These are phyloP conservation scores for Lomentospora prolificans DNA, from an alignment of 2,329 filamentous ascomycete genomes.

Conservation along the genomic window DNA sequence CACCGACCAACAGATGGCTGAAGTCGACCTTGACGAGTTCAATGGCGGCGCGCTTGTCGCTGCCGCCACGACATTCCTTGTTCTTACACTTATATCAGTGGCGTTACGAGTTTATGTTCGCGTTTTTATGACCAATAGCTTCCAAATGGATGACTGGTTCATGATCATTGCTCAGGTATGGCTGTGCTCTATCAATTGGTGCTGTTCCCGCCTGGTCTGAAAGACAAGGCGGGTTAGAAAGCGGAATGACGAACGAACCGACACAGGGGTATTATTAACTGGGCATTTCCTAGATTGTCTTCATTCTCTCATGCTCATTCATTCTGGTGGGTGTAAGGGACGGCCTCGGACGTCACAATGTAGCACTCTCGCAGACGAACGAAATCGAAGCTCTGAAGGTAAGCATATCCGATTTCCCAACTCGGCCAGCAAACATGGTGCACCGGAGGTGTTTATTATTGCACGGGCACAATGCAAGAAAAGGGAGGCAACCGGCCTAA, in stretches of 20 bases:
- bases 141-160: constrained; percentile 43
- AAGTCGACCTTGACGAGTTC: constrained; percentile 26
- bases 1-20: too few relatives aligned
- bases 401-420: constrained; percentile 3
- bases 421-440: too few relatives aligned
- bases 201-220: too few relatives aligned
- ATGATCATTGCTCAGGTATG: constrained; percentile 29
- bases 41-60: constrained; percentile 27
- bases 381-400: constrained; percentile 38
- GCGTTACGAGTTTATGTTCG: constrained; percentile 34
- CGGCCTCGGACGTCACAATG: constrained; percentile 39
- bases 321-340: constrained; percentile 30
- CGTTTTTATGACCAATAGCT: constrained; percentile 30
- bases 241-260: too few relatives aligned
- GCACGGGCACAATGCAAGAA: too few relatives aligned
- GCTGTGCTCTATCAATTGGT: constrained; percentile 32
- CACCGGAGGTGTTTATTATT: too few relatives aligned
- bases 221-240: too few relatives aligned
- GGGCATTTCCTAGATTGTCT: constrained; percentile 27
- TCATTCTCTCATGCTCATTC: constrained; percentile 36
- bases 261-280: too few relatives aligned
- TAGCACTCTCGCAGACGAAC: constrained; percentile 26
- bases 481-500: too few relatives aligned
- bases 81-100: constrained; percentile 31
- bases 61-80: constrained; percentile 26